Evolutionary conservation across 352 stramenopile genomes (phyloP).

Genomic region (Thraustochytrium sp.): DNA sequence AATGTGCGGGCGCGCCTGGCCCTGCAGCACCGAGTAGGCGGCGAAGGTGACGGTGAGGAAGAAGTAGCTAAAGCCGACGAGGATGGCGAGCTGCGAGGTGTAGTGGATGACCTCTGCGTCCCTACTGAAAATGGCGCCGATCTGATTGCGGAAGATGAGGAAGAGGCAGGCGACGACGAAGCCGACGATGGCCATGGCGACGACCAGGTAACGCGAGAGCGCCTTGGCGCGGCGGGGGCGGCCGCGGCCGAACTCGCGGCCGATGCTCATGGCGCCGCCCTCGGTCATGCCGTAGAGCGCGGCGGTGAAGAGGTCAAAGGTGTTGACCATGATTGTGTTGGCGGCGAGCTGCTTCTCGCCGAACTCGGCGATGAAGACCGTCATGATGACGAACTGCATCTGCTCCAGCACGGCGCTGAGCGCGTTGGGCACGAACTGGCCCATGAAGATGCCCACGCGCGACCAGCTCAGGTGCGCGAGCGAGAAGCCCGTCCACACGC

Average conservation of each 20-base stretch:
- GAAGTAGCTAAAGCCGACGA: constrained; percentile 62
- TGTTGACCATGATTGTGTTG: constrained; percentile 74
- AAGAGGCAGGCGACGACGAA: constrained; percentile 47
- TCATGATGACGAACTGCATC: constrained; percentile 67
- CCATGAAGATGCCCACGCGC: constrained; percentile 56
- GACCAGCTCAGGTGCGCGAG: constrained; percentile 53
- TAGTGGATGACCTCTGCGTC: constrained; percentile 60
- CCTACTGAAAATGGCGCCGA: constrained; percentile 66
- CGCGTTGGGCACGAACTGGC: constrained; percentile 48
- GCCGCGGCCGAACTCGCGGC: constrained; percentile 59
- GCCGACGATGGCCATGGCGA: constrained; percentile 54
- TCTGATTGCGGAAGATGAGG: constrained; percentile 53
- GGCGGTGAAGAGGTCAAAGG: constrained; percentile 70
- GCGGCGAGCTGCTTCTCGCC: constrained; percentile 63
- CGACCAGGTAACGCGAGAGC: constrained; percentile 56
- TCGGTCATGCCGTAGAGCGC: constrained; percentile 65
- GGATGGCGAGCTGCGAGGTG: constrained; percentile 60
- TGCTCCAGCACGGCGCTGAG: constrained; percentile 71
- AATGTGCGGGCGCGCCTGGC: constrained; percentile 54
- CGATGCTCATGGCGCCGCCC: constrained; percentile 63
- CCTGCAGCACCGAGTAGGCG: constrained; percentile 63
- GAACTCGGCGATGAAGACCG: constrained; percentile 64
- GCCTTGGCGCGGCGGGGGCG: constrained; percentile 53
- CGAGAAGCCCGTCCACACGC: constrained; percentile 57
- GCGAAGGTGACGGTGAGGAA: constrained; percentile 72